Base-by-base conservation (phyloP, 75 land plant genomes). In the Picea glauca region DNA sequence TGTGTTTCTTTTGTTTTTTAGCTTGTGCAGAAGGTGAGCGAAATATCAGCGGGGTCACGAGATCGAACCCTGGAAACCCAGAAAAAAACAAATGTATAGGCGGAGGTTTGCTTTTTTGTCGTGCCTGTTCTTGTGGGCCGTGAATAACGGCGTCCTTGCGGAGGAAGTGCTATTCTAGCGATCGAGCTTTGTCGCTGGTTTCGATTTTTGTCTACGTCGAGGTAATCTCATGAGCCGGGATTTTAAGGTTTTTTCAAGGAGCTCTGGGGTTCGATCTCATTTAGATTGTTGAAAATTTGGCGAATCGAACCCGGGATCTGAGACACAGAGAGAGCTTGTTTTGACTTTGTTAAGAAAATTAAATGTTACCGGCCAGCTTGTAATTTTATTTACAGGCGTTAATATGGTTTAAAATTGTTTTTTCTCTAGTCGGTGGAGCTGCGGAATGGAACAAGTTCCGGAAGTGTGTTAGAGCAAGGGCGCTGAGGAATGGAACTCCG, bases 401-500 rank as follows among this genome's bases (percentile, higher is more conserved):
- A 46, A 46, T 46, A 50, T 50, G 56, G 56, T 50, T 50, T 50
- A 8, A 50, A 50, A 50, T 50, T 50, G 56, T 9, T 50, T 50
- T 2, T 8, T 50, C 56, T 50, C 12, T 50, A 50, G 2, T 50
- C 56, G 56, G 56, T 50, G 56, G 11, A n/a, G 74, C 8, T 40
- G 74, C 43, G 56, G 18, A 70, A 46, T 11, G 54, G 50, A 70
- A n/a, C 18, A 38, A n/a, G 18, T 68, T 68, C n/a, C n/a, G 2
- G 8, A 18, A 20, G 50, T 35, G 54, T 8, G 3, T 70, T 13
- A n/a, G 74, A 20, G 74, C 40, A 43, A 43, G 54, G 46, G n/a
- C 20, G 74, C 74, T n/a, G 74, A n/a, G 74, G 72, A 70, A 70
- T 70, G 74, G 74, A 70, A 2, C 12, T 38, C 74, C 23, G 74